These are phyloP conservation scores for Xanthoceras sorbifolium DNA, from an alignment of 345 rosid genomes.

Conservation along the genomic window DNA sequence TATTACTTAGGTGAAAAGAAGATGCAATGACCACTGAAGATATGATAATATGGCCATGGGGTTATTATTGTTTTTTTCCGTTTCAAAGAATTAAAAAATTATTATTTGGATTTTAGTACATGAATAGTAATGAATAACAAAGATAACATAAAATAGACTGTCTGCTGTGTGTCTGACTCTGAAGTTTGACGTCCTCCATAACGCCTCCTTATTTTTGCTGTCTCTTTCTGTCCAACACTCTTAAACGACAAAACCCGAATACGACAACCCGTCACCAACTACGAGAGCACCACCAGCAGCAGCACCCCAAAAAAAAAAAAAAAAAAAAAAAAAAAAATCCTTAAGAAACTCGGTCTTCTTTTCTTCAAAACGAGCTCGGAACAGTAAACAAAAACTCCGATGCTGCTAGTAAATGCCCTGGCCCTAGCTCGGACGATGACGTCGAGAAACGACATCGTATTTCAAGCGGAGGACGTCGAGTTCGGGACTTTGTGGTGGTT, in stretches of 20 bases:
- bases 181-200: neutral
- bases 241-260: neutral
- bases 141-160: too few relatives aligned
- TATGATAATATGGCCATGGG: too few relatives aligned
- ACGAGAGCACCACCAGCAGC: neutral
- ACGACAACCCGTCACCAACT: neutral
- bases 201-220: neutral
- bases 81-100: too few relatives aligned
- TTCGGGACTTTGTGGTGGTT: constrained; percentile 65
- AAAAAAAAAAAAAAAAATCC: neutral
- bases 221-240: neutral
- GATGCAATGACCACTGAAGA: too few relatives aligned
- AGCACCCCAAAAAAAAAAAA: neutral
- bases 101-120: neutral
- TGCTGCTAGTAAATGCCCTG: constrained; percentile 36
- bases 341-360: too few relatives aligned
- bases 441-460: constrained; percentile 39
- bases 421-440: constrained; percentile 33
- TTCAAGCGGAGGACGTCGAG: constrained; percentile 55
- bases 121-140: too few relatives aligned
- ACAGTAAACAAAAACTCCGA: neutral
- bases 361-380: neutral
- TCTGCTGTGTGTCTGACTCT: too few relatives aligned
- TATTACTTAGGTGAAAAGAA: too few relatives aligned
- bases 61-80: too few relatives aligned